Evolutionary conservation across 768 basidiomycete species (phyloP).

Genomic region (Xerocomellus amylosporus): DNA sequence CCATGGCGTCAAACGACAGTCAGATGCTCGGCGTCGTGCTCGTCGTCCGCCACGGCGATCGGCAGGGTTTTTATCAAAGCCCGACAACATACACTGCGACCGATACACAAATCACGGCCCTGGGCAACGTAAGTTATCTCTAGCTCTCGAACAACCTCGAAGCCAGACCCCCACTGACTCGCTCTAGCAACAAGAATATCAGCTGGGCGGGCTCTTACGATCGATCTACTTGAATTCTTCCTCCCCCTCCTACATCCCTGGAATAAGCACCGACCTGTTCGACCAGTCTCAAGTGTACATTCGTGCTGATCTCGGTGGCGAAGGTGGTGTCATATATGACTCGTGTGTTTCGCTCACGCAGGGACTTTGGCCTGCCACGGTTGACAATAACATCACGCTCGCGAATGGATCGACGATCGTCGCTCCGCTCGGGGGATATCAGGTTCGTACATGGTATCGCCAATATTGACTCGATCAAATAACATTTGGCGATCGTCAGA

Average conservation of each 20-base stretch:
- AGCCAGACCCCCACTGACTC: not conserved
- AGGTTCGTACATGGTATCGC: slow-evolving; percentile 32
- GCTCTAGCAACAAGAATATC: slow-evolving; percentile 52
- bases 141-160: not conserved
- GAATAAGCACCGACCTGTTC: slow-evolving; percentile 34
- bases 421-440: slow-evolving; percentile 66
- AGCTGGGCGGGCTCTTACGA: slow-evolving; percentile 52
- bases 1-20: slow-evolving; percentile 21
- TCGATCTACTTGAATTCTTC: slow-evolving; percentile 51
- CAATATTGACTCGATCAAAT: slow-evolving; percentile 2
- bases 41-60: slow-evolving; percentile 58
- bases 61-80: slow-evolving; percentile 63
- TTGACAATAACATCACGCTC: slow-evolving; percentile 48
- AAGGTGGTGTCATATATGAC: slow-evolving; percentile 64
- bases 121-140: slow-evolving; percentile 53
- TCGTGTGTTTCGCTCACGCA: slow-evolving; percentile 67
- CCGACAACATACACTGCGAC: slow-evolving; percentile 56
- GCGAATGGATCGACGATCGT: slow-evolving; percentile 61
- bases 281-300: slow-evolving; percentile 42
- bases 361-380: slow-evolving; percentile 59
- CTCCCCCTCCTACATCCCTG: slow-evolving; percentile 52
- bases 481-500: slow-evolving; percentile 19
- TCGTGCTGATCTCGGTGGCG: slow-evolving; percentile 67
- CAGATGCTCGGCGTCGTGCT: slow-evolving; percentile 55
- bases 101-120: slow-evolving; percentile 59